Evolutionary conservation across 345 rosid species (phyloP).

Genomic region (Aegle marmelos): DNA sequence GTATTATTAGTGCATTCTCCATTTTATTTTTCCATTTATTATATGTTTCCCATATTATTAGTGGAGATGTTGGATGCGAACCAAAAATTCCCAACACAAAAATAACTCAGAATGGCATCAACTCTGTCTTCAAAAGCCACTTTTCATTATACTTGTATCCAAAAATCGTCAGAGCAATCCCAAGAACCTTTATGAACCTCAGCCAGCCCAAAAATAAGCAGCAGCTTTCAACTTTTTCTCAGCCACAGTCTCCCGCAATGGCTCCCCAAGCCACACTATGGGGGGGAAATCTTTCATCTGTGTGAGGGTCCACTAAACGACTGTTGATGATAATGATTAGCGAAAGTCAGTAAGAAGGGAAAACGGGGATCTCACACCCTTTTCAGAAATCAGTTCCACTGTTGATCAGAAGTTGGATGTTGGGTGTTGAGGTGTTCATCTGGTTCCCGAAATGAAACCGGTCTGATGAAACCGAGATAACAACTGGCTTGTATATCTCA

Average conservation of each 20-base stretch:
- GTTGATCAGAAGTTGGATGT: conserved; percentile 59
- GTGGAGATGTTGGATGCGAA: no score
- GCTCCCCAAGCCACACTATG: conserved; percentile 90
- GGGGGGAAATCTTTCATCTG: conserved; percentile 57
- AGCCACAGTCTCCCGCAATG: conserved; percentile 83
- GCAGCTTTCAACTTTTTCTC: conserved; percentile 80
- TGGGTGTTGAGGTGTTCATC: conserved; percentile 65
- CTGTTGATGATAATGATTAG: conserved; percentile 86
- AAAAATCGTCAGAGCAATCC: conserved; percentile 56
- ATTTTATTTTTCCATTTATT: no score
- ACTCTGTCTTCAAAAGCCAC: conserved; percentile 85
- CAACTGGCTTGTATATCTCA: conserved; percentile 50
- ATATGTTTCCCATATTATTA: no score
- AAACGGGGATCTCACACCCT: conserved; percentile 84
- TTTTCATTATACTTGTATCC: conserved; percentile 58
- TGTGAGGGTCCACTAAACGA: conserved; percentile 58
- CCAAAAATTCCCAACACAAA: conserved; percentile 9
- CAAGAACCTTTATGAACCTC: conserved; percentile 90
- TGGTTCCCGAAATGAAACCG: conserved; percentile 98
- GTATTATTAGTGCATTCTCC: no score
- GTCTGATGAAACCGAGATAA: conserved; percentile 74
- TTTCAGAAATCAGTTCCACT: conserved; percentile 79
- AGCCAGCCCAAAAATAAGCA: conserved; percentile 90
- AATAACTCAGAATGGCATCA: conserved; percentile 63
- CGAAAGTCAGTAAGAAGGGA: conserved; percentile 77